These are phyloP conservation scores for Pythium dissotocum DNA, from an alignment of 352 stramenopile genomes.

Conservation along the genomic window DNA sequence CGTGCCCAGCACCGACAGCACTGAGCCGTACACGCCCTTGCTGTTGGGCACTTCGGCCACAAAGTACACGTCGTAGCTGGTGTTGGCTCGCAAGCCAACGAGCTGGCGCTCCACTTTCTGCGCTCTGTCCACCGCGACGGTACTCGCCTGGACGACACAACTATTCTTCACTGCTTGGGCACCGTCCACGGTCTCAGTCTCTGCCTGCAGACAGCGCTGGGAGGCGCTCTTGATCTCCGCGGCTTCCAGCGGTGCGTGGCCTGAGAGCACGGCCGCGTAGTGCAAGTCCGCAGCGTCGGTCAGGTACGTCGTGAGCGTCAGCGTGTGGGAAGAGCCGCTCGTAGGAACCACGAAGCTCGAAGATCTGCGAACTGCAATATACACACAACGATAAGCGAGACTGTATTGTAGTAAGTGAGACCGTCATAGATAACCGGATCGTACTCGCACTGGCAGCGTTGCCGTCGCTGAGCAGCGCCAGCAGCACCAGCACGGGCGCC, in stretches of 20 bases:
- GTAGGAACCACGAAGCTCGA: conserved; percentile 58
- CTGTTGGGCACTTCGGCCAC: conserved; percentile 74
- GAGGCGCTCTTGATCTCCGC: conserved; percentile 46
- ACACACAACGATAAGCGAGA: background rate
- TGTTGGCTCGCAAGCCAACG: conserved; percentile 46
- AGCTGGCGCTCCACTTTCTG: conserved; percentile 59
- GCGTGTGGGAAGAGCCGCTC: conserved; percentile 37
- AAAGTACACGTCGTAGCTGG: conserved; percentile 84
- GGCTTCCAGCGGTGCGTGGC: conserved; percentile 42
- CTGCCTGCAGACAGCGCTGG: background rate
- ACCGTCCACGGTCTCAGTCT: background rate
- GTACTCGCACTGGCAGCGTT: conserved; percentile 20
- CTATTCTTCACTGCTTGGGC: background rate
- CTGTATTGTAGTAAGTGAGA: background rate
- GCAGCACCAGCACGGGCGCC: conserved; percentile 12
- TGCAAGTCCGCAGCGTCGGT: conserved; percentile 74
- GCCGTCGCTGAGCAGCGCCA: conserved; percentile 1
- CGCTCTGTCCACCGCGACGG: conserved; percentile 41
- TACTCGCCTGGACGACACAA: conserved; percentile 35
- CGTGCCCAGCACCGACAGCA: conserved; percentile 63
- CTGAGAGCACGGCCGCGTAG: conserved; percentile 55
- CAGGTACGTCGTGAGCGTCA: conserved; percentile 74
- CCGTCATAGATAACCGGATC: conserved; percentile 1
- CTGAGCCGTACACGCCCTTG: conserved; percentile 75
- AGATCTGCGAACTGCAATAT: conserved; percentile 22